These are phyloP conservation scores for Cladosporium sphaerospermum DNA, from an alignment of 2,329 filamentous ascomycete species.

Conservation along the genomic window DNA sequence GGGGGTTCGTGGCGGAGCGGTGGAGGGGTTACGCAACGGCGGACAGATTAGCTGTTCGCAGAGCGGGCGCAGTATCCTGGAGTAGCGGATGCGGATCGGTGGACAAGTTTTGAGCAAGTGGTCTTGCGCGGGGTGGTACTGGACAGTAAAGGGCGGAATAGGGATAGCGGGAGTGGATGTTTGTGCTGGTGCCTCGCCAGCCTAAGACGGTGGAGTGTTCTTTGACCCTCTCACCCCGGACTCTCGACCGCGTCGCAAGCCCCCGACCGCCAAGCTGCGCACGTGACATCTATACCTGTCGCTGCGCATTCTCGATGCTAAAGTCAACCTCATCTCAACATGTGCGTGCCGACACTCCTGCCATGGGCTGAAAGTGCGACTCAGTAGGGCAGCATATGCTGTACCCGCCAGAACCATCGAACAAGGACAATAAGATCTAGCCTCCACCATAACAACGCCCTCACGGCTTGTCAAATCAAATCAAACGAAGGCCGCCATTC, in stretches of 20 bases:
- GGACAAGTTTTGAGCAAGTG: too few species aligned
- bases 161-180: not conserved
- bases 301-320: not conserved
- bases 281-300: not conserved
- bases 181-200: not conserved
- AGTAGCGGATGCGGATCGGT: too few species aligned
- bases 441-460: not conserved
- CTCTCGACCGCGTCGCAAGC: not conserved
- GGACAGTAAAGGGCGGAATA: not conserved
- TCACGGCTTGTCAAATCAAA: too few species aligned
- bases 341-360: not conserved
- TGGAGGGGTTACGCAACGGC: constrained; percentile 9
- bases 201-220: not conserved
- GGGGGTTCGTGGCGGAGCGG: not conserved
- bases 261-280: constrained; percentile 1
- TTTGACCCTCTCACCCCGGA: not conserved
- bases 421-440: not conserved
- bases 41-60: constrained; percentile 1
- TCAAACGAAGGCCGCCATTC: not conserved
- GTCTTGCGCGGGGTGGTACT: not conserved
- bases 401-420: not conserved
- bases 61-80: too few species aligned
- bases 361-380: not conserved
- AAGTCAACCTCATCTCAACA: constrained; percentile 3
- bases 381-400: not conserved